phyloP scores from a whole-genome alignment of 1,139 yeast genomes.

The Starmera stellimalicola region DNA sequence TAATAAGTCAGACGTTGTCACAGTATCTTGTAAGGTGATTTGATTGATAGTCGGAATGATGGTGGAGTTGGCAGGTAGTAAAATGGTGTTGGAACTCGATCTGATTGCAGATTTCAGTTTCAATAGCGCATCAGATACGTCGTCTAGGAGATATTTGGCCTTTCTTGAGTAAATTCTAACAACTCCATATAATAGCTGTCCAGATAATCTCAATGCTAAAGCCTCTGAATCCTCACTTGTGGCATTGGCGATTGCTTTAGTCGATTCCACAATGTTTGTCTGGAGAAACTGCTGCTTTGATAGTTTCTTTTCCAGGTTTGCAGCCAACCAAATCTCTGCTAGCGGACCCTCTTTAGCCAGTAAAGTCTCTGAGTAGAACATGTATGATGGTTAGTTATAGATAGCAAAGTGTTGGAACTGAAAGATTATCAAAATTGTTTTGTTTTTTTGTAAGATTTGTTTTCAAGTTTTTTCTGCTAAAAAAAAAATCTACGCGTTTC shows the following conservation, averaged over 20 bases:
- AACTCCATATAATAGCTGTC: slow-evolving; percentile 81
- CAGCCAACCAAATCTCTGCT: slow-evolving; percentile 91
- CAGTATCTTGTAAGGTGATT: slow-evolving; percentile 63
- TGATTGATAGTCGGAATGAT: slow-evolving; percentile 45
- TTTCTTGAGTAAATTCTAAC: slow-evolving; percentile 82
- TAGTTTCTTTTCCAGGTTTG: slow-evolving; percentile 74
- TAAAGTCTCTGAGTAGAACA: slow-evolving; percentile 36
- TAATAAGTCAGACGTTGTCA: slow-evolving; percentile 68
- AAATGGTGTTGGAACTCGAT: slow-evolving; percentile 30
- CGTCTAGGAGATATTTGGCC: slow-evolving; percentile 77
- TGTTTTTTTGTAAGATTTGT: too few species aligned
- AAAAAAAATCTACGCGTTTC: not conserved
- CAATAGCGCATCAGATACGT: slow-evolving; percentile 68
- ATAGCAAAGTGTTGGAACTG: too few species aligned
- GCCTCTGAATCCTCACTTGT: slow-evolving; percentile 30
- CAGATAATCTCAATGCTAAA: slow-evolving; percentile 75
- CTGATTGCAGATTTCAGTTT: slow-evolving; percentile 69
- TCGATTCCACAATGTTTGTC: slow-evolving; percentile 64
- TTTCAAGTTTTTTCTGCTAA: too few species aligned
- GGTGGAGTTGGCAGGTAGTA: slow-evolving; percentile 39
- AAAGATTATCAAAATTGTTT: too few species aligned
- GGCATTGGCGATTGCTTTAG: slow-evolving; percentile 39
- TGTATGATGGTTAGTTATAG: too few species aligned
- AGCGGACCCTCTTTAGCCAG: slow-evolving; percentile 69
- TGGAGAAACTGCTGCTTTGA: slow-evolving; percentile 68